Conservation (phyloP, 108 stramenopile species). For the Skeletonema potamos region DNA sequence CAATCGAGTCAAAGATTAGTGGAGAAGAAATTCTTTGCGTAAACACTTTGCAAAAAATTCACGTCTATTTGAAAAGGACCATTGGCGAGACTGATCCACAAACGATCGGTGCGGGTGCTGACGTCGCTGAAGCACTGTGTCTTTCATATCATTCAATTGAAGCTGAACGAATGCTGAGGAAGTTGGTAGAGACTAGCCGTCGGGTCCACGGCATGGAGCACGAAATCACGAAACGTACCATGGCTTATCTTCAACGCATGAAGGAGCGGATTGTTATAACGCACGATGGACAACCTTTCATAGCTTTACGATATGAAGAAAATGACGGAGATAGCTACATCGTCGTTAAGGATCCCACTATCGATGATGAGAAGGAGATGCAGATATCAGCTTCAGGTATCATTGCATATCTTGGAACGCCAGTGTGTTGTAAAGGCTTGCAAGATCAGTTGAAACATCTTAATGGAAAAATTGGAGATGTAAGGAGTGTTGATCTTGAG, state of each 20-base stretch:
- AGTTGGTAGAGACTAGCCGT: background rate
- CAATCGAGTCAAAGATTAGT: background rate
- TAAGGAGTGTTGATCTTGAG: background rate
- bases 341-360: constrained; percentile 4
- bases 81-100: background rate
- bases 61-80: background rate
- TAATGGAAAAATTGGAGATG: constrained; percentile 13
- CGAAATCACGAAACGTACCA: background rate
- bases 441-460: background rate
- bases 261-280: background rate
- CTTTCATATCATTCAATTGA: background rate
- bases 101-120: background rate
- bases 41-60: background rate
- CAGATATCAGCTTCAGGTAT: background rate
- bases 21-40: background rate
- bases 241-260: background rate
- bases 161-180: background rate
- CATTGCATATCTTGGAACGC: background rate
- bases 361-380: background rate
- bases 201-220: background rate
- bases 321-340: background rate
- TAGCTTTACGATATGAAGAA: constrained; percentile 11
- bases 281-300: background rate
- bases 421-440: constrained; percentile 16
- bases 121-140: background rate